These are phyloP conservation scores for Polyrhizophydium stewartii DNA, from an alignment of 371 early-diverging fungal genomes.

Conservation along the genomic window DNA sequence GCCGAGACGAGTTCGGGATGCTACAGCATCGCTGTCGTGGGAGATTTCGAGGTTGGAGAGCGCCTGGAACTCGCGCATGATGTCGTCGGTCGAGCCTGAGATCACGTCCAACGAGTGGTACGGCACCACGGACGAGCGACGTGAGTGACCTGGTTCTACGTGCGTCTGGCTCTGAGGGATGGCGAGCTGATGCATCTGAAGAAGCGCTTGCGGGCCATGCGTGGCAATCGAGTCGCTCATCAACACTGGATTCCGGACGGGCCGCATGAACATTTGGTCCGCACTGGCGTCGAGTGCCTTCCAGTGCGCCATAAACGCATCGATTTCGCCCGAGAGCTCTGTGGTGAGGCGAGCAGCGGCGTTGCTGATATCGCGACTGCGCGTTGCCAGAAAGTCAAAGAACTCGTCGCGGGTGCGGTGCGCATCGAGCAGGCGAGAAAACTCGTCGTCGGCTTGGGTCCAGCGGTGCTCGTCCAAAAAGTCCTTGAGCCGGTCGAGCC, in stretches of 20 bases:
- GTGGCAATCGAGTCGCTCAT: not conserved
- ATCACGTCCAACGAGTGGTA: too few species aligned
- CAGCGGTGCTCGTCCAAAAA: slow-evolving; percentile 1
- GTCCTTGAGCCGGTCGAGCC: not conserved
- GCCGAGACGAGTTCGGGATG: too few species aligned
- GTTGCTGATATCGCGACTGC: not conserved
- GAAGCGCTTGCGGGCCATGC: too few species aligned
- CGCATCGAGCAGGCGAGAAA: not conserved
- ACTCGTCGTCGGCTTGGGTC: not conserved
- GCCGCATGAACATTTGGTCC: not conserved
- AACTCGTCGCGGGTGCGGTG: not conserved
- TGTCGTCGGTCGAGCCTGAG: too few species aligned
- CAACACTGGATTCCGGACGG: not conserved
- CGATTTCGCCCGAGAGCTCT: not conserved
- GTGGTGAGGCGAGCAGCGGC: not conserved
- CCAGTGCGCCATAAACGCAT: not conserved
- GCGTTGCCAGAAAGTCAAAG: not conserved
- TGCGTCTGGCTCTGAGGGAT: too few species aligned
- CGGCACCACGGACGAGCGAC: too few species aligned
- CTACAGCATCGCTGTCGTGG: too few species aligned
- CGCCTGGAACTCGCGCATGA: too few species aligned
- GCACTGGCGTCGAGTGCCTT: not conserved
- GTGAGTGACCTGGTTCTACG: too few species aligned
- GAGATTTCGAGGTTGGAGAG: too few species aligned
- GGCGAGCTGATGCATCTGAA: too few species aligned